Evolutionary conservation across 2,329 filamentous ascomycete genomes (phyloP).

Genomic region (Penicillium sp.): DNA sequence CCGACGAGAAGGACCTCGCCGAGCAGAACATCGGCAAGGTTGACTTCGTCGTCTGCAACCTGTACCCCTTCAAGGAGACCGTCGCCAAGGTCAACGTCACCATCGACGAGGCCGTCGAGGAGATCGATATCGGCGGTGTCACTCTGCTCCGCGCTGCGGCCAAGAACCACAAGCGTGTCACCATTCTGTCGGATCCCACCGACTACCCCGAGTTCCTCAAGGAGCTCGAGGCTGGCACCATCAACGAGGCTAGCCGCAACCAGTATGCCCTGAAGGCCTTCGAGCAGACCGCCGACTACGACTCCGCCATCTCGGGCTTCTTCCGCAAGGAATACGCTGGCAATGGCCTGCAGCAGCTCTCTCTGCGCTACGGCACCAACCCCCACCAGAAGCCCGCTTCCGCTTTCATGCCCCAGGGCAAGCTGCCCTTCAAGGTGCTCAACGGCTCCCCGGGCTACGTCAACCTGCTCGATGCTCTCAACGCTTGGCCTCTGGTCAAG

Average conservation of each 20-base stretch:
- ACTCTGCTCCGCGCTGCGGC: conserved; percentile 94
- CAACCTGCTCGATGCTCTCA: conserved; percentile 93
- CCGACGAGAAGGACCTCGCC: conserved; percentile 94
- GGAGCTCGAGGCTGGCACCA: conserved; percentile 81
- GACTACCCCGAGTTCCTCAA: conserved; percentile 94
- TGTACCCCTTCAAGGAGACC: conserved; percentile 99
- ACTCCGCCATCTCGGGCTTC: conserved; percentile 89
- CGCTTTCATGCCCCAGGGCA: conserved; percentile 69
- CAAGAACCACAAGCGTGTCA: conserved; percentile 96
- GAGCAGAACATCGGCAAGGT: conserved; percentile 95
- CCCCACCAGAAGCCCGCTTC: conserved; percentile 97
- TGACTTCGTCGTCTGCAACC: conserved; percentile 95
- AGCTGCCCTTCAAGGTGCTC: conserved; percentile 92
- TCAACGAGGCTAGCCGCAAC: conserved; percentile 81
- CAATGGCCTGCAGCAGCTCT: conserved; percentile 75
- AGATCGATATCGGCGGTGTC: conserved; percentile 97
- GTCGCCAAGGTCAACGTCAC: conserved; percentile 96
- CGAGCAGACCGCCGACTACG: conserved; percentile 96
- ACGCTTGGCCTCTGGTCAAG: conserved; percentile 95
- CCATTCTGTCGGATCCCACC: conserved; percentile 87
- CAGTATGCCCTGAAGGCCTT: conserved; percentile 95
- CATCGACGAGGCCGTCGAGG: conserved; percentile 92
- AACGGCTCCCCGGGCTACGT: conserved; percentile 91
- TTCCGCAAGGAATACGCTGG: conserved; percentile 96
- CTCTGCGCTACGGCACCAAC: conserved; percentile 93